These are phyloP conservation scores for Vitellaria paradoxa DNA, from an alignment of 179 eudicot genomes.

Conservation along the genomic window DNA sequence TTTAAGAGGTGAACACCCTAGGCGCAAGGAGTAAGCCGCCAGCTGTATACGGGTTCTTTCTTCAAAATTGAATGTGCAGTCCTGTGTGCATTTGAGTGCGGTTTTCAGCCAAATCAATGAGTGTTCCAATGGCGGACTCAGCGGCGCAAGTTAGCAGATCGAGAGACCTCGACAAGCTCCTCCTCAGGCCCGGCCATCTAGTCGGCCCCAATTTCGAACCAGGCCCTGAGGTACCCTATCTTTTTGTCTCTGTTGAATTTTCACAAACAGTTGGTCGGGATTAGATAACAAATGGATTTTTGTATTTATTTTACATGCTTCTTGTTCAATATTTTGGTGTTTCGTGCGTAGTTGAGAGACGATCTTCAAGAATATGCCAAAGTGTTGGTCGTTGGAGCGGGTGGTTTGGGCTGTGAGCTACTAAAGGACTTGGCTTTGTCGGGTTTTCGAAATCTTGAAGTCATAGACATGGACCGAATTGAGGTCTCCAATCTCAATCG, in stretches of 20 bases:
- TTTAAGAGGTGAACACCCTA: no score
- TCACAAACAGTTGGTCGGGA: constrained; percentile 28
- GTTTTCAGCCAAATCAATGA: constrained; percentile 19
- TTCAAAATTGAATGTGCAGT: not conserved
- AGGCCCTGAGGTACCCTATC: constrained; percentile 45
- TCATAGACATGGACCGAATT: constrained; percentile 95
- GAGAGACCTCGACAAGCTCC: constrained; percentile 91
- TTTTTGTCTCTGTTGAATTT: constrained; percentile 12
- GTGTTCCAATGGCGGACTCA: constrained; percentile 42
- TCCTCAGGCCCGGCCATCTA: constrained; percentile 75
- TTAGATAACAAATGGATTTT: constrained; percentile 5
- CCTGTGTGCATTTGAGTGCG: not conserved
- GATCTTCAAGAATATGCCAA: constrained; percentile 62
- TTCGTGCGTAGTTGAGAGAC: constrained; percentile 65
- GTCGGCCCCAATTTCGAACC: constrained; percentile 75
- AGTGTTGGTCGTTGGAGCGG: constrained; percentile 91
- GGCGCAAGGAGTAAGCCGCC: constrained; percentile 22
- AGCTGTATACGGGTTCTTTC: constrained; percentile 21
- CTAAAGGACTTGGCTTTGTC: constrained; percentile 89
- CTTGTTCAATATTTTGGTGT: not conserved
- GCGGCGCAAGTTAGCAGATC: constrained; percentile 52
- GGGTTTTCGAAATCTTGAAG: constrained; percentile 83
- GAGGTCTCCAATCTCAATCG: constrained; percentile 96
- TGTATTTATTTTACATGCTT: constrained; percentile 13
- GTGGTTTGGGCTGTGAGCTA: constrained; percentile 95